A percentile compares a stretch with the other conserved stretches of the same genome.
phyloP scores from a whole-genome alignment of 2,329 filamentous ascomycete genomes.

The Penicillium sp. region DNA sequence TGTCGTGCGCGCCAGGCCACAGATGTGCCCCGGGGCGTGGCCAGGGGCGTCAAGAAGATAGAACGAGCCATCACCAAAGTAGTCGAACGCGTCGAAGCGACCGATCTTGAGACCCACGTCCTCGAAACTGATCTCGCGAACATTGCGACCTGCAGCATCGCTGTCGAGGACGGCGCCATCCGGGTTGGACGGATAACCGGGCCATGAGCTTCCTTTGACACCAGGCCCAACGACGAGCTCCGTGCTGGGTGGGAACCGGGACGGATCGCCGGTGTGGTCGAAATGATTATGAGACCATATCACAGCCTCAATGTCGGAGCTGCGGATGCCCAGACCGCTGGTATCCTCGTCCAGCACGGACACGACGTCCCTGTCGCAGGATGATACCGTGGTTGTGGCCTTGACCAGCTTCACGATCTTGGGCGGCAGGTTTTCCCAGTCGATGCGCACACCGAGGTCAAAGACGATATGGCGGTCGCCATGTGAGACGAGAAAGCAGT shows the following conservation, averaged over 20 bases:
- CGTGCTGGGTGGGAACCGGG: slow-evolving; percentile 47
- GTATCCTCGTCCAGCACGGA: neutral
- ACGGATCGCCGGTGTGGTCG: slow-evolving; percentile 54
- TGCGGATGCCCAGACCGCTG: neutral
- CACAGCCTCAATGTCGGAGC: slow-evolving; percentile 14
- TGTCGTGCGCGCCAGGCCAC: slow-evolving; percentile 28
- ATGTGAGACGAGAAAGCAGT: slow-evolving; percentile 1
- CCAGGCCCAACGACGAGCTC: slow-evolving; percentile 55
- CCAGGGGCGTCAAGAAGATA: slow-evolving; percentile 31
- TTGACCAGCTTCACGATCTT: neutral
- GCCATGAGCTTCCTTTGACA: slow-evolving; percentile 47
- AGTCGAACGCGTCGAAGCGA: slow-evolving; percentile 26
- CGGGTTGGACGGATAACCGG: slow-evolving; percentile 47
- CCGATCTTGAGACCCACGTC: slow-evolving; percentile 18
- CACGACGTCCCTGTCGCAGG: neutral
- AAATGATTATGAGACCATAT: slow-evolving; percentile 38
- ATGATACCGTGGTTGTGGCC: neutral
- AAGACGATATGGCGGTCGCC: slow-evolving; percentile 1
- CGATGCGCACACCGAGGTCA: neutral
- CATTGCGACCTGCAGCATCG: slow-evolving; percentile 23
- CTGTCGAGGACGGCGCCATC: slow-evolving; percentile 36
- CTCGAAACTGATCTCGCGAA: slow-evolving; percentile 9
- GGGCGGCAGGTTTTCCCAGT: neutral
- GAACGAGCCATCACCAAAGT: slow-evolving; percentile 31
- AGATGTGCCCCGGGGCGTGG: slow-evolving; percentile 28